Evolutionary conservation across 139 green algal genomes (phyloP).

Genomic region (Coelastrella sp.): DNA sequence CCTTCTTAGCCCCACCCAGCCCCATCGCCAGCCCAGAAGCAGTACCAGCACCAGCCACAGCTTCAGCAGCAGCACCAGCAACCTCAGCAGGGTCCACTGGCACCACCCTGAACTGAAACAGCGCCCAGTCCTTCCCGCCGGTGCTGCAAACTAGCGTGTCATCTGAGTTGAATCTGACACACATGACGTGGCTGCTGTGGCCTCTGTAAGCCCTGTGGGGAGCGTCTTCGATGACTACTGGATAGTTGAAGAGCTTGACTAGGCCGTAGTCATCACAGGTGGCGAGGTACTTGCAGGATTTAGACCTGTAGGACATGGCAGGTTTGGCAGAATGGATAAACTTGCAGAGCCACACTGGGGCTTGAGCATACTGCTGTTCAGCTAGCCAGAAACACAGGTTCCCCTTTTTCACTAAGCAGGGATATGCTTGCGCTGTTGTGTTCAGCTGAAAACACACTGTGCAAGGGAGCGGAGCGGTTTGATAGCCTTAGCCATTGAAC

Average conservation of each 20-base stretch:
- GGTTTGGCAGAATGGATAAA: neutral
- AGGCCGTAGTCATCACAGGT: slow-evolving; percentile 71
- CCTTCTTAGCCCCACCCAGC: slow-evolving; percentile 24
- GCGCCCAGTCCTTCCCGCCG: slow-evolving; percentile 73
- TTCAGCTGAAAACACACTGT: no score
- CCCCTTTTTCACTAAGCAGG: no score
- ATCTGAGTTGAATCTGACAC: slow-evolving; percentile 70
- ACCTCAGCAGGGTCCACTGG: slow-evolving; percentile 8
- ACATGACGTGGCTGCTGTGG: slow-evolving; percentile 80
- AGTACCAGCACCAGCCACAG: slow-evolving; percentile 9
- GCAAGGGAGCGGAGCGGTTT: no score
- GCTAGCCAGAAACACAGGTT: no score
- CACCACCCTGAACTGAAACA: slow-evolving; percentile 76
- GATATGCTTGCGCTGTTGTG: no score
- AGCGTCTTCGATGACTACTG: slow-evolving; percentile 76
- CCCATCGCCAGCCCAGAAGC: slow-evolving; percentile 40
- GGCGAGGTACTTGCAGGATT: slow-evolving; percentile 52
- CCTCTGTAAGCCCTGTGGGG: slow-evolving; percentile 73
- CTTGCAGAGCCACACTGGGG: neutral
- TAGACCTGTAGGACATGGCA: slow-evolving; percentile 16
- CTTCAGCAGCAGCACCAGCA: neutral
- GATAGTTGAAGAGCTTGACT: slow-evolving; percentile 84
- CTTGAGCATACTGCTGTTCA: no score
- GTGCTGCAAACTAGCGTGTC: slow-evolving; percentile 54
- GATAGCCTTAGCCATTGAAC: no score